A percentile compares a stretch with the other conserved stretches of the same genome.
Conservation (phyloP, 2,329 filamentous ascomycete genomes). For the Trichothecium sympodiale region DNA sequence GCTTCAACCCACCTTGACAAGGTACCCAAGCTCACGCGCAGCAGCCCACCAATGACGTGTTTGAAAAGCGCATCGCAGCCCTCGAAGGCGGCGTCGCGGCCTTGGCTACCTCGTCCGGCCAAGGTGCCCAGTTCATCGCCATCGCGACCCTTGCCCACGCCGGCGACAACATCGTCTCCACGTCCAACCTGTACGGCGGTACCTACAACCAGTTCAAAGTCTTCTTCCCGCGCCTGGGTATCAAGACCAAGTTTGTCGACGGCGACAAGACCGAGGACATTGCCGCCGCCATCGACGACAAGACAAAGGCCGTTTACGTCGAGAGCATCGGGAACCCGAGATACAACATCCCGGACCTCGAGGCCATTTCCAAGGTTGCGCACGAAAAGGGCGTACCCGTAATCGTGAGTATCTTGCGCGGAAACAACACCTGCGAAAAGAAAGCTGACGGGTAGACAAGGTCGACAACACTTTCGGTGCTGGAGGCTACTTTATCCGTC, state of each 20-base stretch:
- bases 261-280: slow-evolving; percentile 74
- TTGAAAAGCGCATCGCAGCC: slow-evolving; percentile 93
- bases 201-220: slow-evolving; percentile 98
- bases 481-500: slow-evolving; percentile 76
- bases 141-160: slow-evolving; percentile 73
- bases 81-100: slow-evolving; percentile 86
- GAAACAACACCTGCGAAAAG: too few species aligned
- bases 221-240: slow-evolving; percentile 73
- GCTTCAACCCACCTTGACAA: slow-evolving; percentile 1
- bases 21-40: too few species aligned
- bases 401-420: slow-evolving; percentile 44
- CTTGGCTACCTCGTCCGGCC: slow-evolving; percentile 74
- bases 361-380: slow-evolving; percentile 72
- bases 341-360: slow-evolving; percentile 88
- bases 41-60: slow-evolving; percentile 88
- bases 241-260: slow-evolving; percentile 76
- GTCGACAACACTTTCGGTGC: slow-evolving; percentile 95
- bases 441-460: too few species aligned
- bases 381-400: slow-evolving; percentile 57
- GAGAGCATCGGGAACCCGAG: slow-evolving; percentile 90
- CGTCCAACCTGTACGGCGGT: slow-evolving; percentile 83
- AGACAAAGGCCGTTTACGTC: slow-evolving; percentile 84
- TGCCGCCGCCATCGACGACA: slow-evolving; percentile 74
- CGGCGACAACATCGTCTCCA: slow-evolving; percentile 89
- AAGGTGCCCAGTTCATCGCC: slow-evolving; percentile 86